Base-by-base conservation (phyloP, 352 stramenopile genomes). In the Globisporangium paroecandrum region DNA sequence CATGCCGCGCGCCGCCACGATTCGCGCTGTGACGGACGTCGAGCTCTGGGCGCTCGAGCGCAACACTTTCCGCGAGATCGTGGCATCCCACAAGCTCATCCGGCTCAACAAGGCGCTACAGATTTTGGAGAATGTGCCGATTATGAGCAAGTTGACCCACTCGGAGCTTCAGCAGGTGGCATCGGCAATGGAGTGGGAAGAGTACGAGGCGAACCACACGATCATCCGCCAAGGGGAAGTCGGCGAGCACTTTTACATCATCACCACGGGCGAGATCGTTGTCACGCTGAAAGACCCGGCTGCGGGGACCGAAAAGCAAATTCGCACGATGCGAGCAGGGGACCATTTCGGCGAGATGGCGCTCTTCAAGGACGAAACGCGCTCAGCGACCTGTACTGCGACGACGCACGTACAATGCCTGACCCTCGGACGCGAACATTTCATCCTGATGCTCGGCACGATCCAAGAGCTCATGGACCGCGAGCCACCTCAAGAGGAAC, bases 281-380 rank as follows among this genome's bases (percentile, higher is more conserved):
- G 83, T 93, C 24, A 93, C 81, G 9, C 79, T 89, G 58, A 56
- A 82, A 12, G 80, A 90, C 22, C 24, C 72, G 8, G 73, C 69
- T 8, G 77, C 78, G 0, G 55, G 55, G 9, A 10, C 29, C 20
- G 29, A 60, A 29, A 60, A 60, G 18, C 25, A 60, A 70, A 89
- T 92, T 56, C 85, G 84, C 55, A 77, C 78, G 3, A 78, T 94
- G 53, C 82, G 77, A 22, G 69, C 83, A 10, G 85, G 89, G 1
- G 90, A 98, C 58, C 97, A 97, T 67, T 98, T 99, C 74, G 96
- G 95, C 27, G 96, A 99, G 70, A 95, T 95, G 73, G 93, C 96
- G 3, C 75, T 99, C 6, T 83, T 98, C 49, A 97, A 96, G 20
- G 82, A 97, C 57, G 94, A 98, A 75, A 85, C 90, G 68, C 82